Percentiles rank a stretch among this genome's conserved stretches.
Conservation (phyloP, 2,329 filamentous ascomycete genomes). For the Boeremia exigua region DNA sequence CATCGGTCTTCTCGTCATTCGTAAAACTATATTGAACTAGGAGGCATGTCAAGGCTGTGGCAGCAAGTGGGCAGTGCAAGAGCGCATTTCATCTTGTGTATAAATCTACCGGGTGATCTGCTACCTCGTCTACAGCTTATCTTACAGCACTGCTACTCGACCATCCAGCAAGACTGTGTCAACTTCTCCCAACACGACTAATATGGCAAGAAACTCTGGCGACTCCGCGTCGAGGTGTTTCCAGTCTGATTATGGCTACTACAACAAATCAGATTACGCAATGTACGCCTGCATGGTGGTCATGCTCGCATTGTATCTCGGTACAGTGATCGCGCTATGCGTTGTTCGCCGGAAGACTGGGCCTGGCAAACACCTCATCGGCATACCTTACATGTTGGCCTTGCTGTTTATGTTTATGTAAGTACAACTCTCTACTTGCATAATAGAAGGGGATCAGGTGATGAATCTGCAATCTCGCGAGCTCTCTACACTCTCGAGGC, state of each 20-base stretch:
- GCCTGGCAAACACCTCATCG: constrained; percentile 30
- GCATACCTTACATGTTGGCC: constrained; percentile 22
- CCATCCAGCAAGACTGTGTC: background rate
- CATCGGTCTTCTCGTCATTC: background rate
- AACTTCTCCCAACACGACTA: background rate
- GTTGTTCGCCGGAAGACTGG: constrained; percentile 26
- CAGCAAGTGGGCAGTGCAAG: constrained; percentile 8
- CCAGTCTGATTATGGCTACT: background rate
- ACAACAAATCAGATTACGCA: background rate
- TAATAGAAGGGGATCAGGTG: too few species aligned
- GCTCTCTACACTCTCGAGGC: too few species aligned
- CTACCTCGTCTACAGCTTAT: background rate
- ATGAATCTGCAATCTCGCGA: too few species aligned
- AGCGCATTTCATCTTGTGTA: background rate
- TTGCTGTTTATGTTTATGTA: constrained; percentile 27
- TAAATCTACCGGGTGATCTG: background rate
- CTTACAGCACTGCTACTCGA: background rate
- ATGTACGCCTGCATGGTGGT: background rate
- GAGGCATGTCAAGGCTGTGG: constrained; percentile 5
- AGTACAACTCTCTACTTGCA: constrained; percentile 5
- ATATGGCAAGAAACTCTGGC: background rate
- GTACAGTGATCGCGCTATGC: constrained; percentile 21
- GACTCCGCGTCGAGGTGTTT: constrained; percentile 8
- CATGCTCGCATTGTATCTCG: constrained; percentile 23
- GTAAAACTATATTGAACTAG: background rate